Base-by-base conservation (phyloP, 345 rosid species). In the Citrus medica region DNA sequence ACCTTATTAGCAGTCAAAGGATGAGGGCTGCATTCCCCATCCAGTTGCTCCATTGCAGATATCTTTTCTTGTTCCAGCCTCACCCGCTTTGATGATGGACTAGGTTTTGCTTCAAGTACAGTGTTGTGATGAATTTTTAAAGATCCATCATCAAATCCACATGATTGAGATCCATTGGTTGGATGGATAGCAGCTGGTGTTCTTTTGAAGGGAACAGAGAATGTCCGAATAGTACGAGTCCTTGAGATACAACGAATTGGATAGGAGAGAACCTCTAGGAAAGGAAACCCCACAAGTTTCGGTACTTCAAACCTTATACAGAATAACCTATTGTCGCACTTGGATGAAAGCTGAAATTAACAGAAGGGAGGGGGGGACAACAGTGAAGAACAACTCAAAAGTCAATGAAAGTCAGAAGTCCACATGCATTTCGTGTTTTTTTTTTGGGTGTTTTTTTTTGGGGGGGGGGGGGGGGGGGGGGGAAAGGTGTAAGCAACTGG, bases 311-410 rank as follows among this genome's bases (percentile, higher is more conserved):
- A 89, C 80, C 86, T 92, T 78, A 94, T 81, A 72, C 87, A 74
- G 82, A 94, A 92, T 80, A 91, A 80, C 84, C 90, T 91, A 83
- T 91, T 89, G 37, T 94, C 98, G 69, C 90, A 88, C 84, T 89
- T 88, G 76, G 94, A 91, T 69, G 97, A 94, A 69, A 91, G 98
- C 97, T 92, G 91, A 81, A 73, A 77, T 25, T 79, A 74, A 16
- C 46, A 77, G 77, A 68, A 38, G 42, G 10, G 42, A 38, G 42
- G 12, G 21, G 27, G 27, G 27, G 27, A n/a, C n/a, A n/a, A n/a
- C n/a, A n/a, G n/a, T n/a, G n/a, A n/a, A n/a, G n/a, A n/a, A n/a
- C n/a, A n/a, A n/a, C n/a, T n/a, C n/a, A n/a, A n/a, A n/a, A n/a
- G n/a, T n/a, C n/a, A n/a, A n/a, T n/a, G n/a, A n/a, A n/a, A n/a